phyloP scores from a whole-genome alignment of 163 green algal species.

The Chlamydomonas reinhardtii region DNA sequence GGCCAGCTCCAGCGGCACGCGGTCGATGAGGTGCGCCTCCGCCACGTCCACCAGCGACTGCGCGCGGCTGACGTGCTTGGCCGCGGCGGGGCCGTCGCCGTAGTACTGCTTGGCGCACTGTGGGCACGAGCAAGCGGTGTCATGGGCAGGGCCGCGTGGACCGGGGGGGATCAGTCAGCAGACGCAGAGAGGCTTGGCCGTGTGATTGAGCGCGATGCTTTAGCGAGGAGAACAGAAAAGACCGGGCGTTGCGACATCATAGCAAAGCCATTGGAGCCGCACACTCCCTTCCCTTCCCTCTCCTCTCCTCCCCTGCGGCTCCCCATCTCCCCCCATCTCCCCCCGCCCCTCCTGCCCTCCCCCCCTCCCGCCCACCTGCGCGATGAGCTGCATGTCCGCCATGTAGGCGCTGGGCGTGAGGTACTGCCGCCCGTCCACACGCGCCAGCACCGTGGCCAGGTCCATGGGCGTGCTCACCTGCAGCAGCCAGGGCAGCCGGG shows the following conservation, averaged over 20 bases:
- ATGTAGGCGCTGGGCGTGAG: constrained; percentile 73
- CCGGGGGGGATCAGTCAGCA: too few species aligned
- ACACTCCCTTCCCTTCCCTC: too few species aligned
- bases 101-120: constrained; percentile 47
- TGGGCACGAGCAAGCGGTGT: too few species aligned
- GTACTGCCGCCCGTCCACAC: constrained; percentile 77
- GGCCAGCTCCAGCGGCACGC: constrained; percentile 65
- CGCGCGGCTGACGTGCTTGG: constrained; percentile 16
- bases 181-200: too few species aligned
- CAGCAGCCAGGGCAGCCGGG: background rate
- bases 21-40: constrained; percentile 41
- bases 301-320: too few species aligned
- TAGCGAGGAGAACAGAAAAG: too few species aligned
- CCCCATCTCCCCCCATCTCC: too few species aligned
- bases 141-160: too few species aligned
- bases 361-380: constrained; percentile 29
- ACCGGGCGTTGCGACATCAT: too few species aligned
- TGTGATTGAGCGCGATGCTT: too few species aligned
- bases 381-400: constrained; percentile 77
- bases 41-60: constrained; percentile 66
- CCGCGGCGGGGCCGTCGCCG: background rate
- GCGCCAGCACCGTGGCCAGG: constrained; percentile 81
- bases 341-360: too few species aligned
- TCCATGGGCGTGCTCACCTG: constrained; percentile 76
- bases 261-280: too few species aligned